phyloP scores from a whole-genome alignment of 352 stramenopile species.

The Phytophthora cryptogea region DNA sequence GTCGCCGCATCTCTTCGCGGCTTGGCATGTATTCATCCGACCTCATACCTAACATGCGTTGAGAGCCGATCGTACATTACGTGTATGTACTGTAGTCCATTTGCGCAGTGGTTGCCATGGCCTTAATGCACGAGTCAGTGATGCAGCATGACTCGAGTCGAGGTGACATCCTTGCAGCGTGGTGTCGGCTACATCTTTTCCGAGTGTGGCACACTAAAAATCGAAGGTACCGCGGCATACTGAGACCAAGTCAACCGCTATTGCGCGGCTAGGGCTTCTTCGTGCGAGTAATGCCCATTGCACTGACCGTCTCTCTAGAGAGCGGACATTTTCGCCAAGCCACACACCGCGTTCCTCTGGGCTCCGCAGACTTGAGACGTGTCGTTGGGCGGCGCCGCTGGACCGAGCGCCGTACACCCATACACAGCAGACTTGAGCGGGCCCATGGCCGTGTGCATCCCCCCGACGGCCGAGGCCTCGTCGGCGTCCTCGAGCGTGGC shows the following conservation, averaged over 20 bases:
- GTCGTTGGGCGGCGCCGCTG: background rate
- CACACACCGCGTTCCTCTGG: constrained; percentile 15
- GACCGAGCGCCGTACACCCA: background rate
- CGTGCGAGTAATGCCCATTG: constrained; percentile 14
- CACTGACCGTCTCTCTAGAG: constrained; percentile 9
- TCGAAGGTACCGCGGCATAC: constrained; percentile 2
- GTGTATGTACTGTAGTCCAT: too few relatives aligned
- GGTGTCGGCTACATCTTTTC: too few relatives aligned
- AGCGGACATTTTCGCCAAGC: constrained; percentile 20
- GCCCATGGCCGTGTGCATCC: constrained; percentile 35
- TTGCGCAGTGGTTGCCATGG: too few relatives aligned
- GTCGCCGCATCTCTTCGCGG: too few relatives aligned
- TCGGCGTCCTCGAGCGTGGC: constrained; percentile 19
- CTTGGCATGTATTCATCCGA: too few relatives aligned
- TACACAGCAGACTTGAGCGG: too few relatives aligned
- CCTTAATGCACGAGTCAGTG: too few relatives aligned
- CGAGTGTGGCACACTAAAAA: constrained; percentile 5
- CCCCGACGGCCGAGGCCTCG: constrained; percentile 19
- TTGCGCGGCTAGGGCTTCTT: constrained; percentile 14
- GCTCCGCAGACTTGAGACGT: background rate
- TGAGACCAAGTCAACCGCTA: constrained; percentile 5
- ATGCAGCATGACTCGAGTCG: too few relatives aligned
- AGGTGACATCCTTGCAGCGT: too few relatives aligned
- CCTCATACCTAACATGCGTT: too few relatives aligned
- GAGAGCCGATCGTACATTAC: too few relatives aligned